These are phyloP conservation scores for Populus hybrid DNA, from an alignment of 441 rosid species.

Conservation along the genomic window DNA sequence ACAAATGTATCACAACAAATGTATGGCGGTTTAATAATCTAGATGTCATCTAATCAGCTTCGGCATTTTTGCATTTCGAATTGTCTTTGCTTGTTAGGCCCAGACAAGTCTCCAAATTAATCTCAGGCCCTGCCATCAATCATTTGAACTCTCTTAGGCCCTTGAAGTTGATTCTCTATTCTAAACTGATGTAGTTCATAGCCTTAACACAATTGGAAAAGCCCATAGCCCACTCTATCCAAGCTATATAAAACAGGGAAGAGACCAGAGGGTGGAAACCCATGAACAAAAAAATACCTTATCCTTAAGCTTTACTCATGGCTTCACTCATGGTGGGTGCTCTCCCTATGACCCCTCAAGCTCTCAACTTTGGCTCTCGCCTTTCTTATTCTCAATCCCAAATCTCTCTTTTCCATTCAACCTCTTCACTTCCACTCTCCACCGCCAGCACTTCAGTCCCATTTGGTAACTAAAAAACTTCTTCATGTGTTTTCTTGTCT, in stretches of 20 bases:
- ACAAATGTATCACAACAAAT: too few relatives aligned
- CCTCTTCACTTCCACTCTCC: conserved; percentile 38
- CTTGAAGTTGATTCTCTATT: not conserved
- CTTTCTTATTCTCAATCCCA: conserved; percentile 56
- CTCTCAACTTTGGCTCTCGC: conserved; percentile 19
- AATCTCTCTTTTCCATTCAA: conserved; percentile 32
- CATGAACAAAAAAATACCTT: not conserved
- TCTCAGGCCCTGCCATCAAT: not conserved
- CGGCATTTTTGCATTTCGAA: not conserved
- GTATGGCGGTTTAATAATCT: too few relatives aligned
- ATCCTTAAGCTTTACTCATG: conserved; percentile 28
- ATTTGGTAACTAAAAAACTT: conserved; percentile 27
- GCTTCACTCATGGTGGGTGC: conserved; percentile 50
- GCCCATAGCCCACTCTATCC: not conserved
- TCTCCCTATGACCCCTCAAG: conserved; percentile 31
- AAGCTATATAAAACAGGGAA: not conserved
- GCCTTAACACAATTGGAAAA: not conserved
- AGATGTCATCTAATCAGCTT: not conserved
- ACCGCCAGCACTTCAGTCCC: conserved; percentile 27
- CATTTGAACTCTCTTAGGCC: not conserved
- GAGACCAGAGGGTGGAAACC: not conserved
- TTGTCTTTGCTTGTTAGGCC: not conserved
- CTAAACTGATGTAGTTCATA: not conserved
- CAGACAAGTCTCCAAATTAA: not conserved
- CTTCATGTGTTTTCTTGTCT: not conserved